These are phyloP conservation scores for Boletus subcaerulescens DNA, from an alignment of 768 basidiomycete species.

Conservation along the genomic window DNA sequence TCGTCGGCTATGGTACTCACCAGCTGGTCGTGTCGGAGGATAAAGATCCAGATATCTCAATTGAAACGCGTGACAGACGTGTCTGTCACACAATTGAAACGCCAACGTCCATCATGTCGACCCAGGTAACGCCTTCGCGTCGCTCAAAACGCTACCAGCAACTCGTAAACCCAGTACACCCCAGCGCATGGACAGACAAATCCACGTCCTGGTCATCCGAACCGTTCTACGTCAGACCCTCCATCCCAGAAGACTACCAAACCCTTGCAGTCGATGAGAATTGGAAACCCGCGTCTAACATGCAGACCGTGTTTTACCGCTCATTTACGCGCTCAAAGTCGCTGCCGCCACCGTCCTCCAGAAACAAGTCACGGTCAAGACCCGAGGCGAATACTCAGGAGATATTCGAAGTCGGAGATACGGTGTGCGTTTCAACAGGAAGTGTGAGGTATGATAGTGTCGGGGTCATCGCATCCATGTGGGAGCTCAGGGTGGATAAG, in stretches of 20 bases:
- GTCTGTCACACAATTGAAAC: conserved; percentile 9
- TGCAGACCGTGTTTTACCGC: conserved; percentile 28
- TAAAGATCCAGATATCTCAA: not conserved
- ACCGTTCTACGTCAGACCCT: conserved; percentile 18
- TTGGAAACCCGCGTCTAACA: conserved; percentile 18
- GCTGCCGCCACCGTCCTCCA: conserved; percentile 14
- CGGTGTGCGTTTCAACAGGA: conserved; percentile 54
- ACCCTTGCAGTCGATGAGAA: conserved; percentile 25
- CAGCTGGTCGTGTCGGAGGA: conserved; percentile 4
- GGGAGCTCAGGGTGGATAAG: conserved; percentile 43
- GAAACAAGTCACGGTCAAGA: conserved; percentile 10
- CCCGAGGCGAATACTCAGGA: conserved; percentile 17
- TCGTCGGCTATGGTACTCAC: conserved; percentile 8
- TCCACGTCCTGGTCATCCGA: conserved; percentile 28
- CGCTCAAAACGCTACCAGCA: conserved; percentile 38
- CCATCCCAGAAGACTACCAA: conserved; percentile 27
- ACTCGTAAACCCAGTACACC: conserved; percentile 29
- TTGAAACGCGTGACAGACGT: conserved; percentile 22
- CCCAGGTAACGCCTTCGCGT: conserved; percentile 31
- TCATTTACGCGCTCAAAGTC: conserved; percentile 26
- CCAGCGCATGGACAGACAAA: conserved; percentile 26
- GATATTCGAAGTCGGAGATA: conserved; percentile 59
- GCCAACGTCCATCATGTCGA: conserved; percentile 10
- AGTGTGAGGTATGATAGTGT: conserved; percentile 52
- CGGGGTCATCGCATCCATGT: conserved; percentile 69